Conservation (phyloP, 2,329 filamentous ascomycete genomes). For the Fusarium decemcellulare region DNA sequence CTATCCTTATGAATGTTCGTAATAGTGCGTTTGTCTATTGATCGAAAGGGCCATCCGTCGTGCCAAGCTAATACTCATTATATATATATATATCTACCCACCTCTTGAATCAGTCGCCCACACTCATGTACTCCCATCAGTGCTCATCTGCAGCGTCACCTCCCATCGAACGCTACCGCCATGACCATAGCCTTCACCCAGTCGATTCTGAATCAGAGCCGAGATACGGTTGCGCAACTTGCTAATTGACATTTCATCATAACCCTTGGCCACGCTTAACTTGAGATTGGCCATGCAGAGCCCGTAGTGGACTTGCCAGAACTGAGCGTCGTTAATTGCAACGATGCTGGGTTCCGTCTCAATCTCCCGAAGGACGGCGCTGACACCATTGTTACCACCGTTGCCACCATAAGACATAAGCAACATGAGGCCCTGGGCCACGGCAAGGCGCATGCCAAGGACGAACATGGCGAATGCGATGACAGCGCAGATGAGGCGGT, state of each 20-base stretch:
- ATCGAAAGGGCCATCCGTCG: neutral
- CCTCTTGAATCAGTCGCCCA: neutral
- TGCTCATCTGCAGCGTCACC: slow-evolving; percentile 85
- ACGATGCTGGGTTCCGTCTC: slow-evolving; percentile 83
- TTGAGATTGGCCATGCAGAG: slow-evolving; percentile 96
- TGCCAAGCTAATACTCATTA: neutral
- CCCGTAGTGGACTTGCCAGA: slow-evolving; percentile 99
- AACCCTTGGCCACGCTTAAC: slow-evolving; percentile 75
- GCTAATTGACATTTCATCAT: slow-evolving; percentile 78
- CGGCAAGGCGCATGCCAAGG: slow-evolving; percentile 86
- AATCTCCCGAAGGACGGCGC: slow-evolving; percentile 87
- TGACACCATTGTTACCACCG: slow-evolving; percentile 65
- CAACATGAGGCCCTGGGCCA: slow-evolving; percentile 91
- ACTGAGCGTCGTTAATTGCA: slow-evolving; percentile 89
- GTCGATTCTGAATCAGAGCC: slow-evolving; percentile 84
- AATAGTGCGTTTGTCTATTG: too few relatives aligned
- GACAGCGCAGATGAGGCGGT: slow-evolving; percentile 83
- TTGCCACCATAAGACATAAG: slow-evolving; percentile 84
- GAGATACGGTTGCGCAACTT: slow-evolving; percentile 83
- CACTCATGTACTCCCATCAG: slow-evolving; percentile 46
- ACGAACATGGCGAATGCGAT: slow-evolving; percentile 92
- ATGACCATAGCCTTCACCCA: slow-evolving; percentile 90
- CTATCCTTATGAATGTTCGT: too few relatives aligned
- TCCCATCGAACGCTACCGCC: slow-evolving; percentile 90
- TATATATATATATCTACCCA: slow-evolving; percentile 9